phyloP scores from a whole-genome alignment of 345 rosid species.

The Angophora floribunda region DNA sequence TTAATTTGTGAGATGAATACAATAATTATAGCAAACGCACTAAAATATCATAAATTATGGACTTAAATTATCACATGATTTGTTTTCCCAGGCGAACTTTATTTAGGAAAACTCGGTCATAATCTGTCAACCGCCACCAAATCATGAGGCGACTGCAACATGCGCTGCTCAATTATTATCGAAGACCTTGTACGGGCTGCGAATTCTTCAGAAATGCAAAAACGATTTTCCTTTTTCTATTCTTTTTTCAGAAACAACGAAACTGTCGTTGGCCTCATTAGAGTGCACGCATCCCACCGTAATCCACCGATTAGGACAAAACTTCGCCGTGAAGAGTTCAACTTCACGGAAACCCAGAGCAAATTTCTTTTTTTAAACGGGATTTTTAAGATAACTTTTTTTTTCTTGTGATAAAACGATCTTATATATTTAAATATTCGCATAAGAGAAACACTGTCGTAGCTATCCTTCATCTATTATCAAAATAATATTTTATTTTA shows the following conservation, averaged over 20 bases:
- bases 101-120: not conserved
- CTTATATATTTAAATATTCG: not conserved
- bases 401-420: not conserved
- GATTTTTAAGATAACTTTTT: not conserved
- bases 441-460: too few species aligned
- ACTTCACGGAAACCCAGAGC: not conserved
- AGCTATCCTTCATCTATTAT: too few species aligned
- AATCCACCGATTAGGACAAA: not conserved
- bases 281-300: not conserved
- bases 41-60: not conserved
- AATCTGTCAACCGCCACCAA: not conserved
- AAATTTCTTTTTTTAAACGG: not conserved
- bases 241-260: fast-evolving
- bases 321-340: not conserved
- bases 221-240: not conserved
- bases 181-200: not conserved
- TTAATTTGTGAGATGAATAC: not conserved
- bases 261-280: fast-evolving
- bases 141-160: not conserved
- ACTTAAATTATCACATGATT: not conserved
- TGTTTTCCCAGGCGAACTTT: too few species aligned
- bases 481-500: too few species aligned
- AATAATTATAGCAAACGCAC: too few species aligned
- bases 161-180: not conserved
- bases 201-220: not conserved